A percentile compares a stretch with the other conserved stretches of the same genome.
These are phyloP conservation scores for Phialocephala subalpina DNA, from an alignment of 2,329 filamentous ascomycete species.

Conservation along the genomic window DNA sequence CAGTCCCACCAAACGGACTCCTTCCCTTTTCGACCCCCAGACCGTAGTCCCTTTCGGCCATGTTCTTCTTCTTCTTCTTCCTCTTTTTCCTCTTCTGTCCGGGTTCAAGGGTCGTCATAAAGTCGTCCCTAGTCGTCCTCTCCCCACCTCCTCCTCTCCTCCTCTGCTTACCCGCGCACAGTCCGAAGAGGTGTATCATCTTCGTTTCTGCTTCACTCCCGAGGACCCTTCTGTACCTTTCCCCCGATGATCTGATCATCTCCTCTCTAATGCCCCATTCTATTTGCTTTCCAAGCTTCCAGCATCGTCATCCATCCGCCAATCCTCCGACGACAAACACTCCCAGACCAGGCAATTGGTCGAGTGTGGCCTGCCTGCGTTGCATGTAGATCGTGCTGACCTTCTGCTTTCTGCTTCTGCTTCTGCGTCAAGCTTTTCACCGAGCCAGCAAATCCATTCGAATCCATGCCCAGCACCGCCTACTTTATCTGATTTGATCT, in stretches of 20 bases:
- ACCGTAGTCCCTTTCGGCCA: not conserved
- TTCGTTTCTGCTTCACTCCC: conserved; percentile 19
- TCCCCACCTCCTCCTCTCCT: not conserved
- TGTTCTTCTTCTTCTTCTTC: not conserved
- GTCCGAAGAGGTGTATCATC: conserved; percentile 16
- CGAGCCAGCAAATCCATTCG: not conserved
- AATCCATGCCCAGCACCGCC: not conserved
- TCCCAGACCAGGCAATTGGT: not conserved
- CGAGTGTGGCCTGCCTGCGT: conserved; percentile 6
- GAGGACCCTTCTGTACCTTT: not conserved
- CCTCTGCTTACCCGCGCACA: conserved; percentile 13
- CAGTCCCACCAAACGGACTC: conserved; percentile 6
- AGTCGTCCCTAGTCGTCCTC: not conserved
- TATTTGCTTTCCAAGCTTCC: conserved; percentile 5
- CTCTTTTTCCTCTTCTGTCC: not conserved
- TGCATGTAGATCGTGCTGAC: conserved; percentile 19
- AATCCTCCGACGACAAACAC: conserved; percentile 9
- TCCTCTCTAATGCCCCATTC: not conserved
- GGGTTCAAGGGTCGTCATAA: not conserved
- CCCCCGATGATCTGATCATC: conserved; percentile 9
- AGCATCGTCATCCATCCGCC: not conserved
- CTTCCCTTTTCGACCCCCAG: not conserved
- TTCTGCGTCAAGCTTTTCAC: not conserved
- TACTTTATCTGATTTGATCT: conserved; percentile 15
- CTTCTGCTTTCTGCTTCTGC: conserved; percentile 13